Base-by-base conservation (phyloP, 768 basidiomycete genomes). In the Rhodocollybia butyracea region DNA sequence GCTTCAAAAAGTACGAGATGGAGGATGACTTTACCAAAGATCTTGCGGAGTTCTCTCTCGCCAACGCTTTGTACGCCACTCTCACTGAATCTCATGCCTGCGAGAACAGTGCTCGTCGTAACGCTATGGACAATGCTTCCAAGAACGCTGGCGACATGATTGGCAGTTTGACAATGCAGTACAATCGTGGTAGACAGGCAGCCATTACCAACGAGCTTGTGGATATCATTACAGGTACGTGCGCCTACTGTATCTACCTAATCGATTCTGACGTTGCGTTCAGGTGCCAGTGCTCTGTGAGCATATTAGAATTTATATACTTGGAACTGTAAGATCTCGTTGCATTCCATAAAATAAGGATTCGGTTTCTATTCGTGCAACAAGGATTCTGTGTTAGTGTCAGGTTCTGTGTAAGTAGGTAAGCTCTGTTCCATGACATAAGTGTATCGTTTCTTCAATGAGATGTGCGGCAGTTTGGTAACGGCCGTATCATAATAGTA, bases 91-190 rank as follows among this genome's bases (percentile, higher is more conserved):
- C 86, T 54, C 94, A 98, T 70, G 96, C 96, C 48, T 94, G 95
- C 65, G 96, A 98, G 74, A 89, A 88, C 68, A 91, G 88, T 62
- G 86, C 91, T 65, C 91, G 96, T 72, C 89, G 96, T 63, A 98
- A 96, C 63, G 97, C 97, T 66, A 99, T 99, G 97, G 97, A 98
- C 84, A 98, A 94, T 68, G 96, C 96, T 46, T 94, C 95, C 61
- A 99, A 99, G 86, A 98, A 99, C 72, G 97, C 97, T 56, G 76
- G 75, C 31, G 94, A 95, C 74, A 97, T 98, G 94, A 96, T 98
- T 66, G 73, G 73, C 58, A 71, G 77, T 42, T 80, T 98, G 47
- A 89, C 89, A 71, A 89, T 97, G 88, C 82, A 96, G 72, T 98
- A 95, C 83, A 98, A 98, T 71, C 91, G 94, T 83, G 94, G 95